These are phyloP conservation scores for Leishmania major DNA, from an alignment of 208 protist genomes.

Conservation along the genomic window DNA sequence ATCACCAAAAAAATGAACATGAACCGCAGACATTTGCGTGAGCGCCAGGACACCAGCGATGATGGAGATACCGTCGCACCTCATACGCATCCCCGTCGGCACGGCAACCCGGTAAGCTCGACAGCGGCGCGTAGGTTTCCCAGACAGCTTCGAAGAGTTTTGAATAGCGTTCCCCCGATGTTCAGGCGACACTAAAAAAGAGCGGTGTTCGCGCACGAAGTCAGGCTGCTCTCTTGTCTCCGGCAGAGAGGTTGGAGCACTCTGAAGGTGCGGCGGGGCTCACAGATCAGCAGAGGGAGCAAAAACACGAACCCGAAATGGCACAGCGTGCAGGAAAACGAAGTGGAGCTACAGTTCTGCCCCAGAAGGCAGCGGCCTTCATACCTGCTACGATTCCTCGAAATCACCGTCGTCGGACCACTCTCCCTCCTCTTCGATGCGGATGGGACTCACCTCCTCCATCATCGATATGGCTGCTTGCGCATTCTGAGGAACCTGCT, in stretches of 20 bases:
- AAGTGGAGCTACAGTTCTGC: not conserved
- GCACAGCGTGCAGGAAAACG: constrained; percentile 4
- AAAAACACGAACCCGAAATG: not conserved
- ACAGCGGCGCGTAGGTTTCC: not conserved
- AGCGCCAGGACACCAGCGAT: no score
- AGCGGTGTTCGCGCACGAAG: no score
- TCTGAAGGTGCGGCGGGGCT: not conserved
- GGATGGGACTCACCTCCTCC: constrained; percentile 67
- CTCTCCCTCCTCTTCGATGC: constrained; percentile 54
- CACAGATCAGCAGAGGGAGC: not conserved
- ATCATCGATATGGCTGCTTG: constrained; percentile 45
- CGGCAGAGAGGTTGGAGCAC: not conserved
- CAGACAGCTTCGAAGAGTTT: not conserved
- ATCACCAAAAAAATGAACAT: not conserved
- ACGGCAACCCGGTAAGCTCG: not conserved
- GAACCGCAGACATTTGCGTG: not conserved
- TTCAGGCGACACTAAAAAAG: not conserved
- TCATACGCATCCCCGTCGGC: not conserved
- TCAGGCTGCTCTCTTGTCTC: not conserved
- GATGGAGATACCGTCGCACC: not conserved
- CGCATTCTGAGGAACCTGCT: constrained; percentile 85
- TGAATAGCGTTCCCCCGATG: not conserved
- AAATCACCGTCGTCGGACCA: constrained; percentile 34
- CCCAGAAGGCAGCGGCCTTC: not conserved
- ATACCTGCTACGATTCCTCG: constrained; percentile 16